These are phyloP conservation scores for Saccharomycopsis sp. DNA, from an alignment of 805 yeast species.

Conservation along the genomic window DNA sequence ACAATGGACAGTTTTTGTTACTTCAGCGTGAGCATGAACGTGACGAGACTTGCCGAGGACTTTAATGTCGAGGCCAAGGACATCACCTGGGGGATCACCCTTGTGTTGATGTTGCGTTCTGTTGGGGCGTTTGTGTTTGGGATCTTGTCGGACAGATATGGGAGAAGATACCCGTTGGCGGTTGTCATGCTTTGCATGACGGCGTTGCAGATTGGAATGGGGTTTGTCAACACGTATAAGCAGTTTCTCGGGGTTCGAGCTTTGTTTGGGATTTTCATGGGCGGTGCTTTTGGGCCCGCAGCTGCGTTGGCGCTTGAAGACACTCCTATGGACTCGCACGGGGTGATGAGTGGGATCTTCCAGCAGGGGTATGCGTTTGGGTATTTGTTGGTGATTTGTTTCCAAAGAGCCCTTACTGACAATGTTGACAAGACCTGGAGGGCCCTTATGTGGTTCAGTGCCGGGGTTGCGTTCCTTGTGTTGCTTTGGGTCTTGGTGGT, in stretches of 20 bases:
- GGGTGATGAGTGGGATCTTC: slow-evolving; percentile 51
- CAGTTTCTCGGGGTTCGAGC: slow-evolving; percentile 58
- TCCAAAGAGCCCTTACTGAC: slow-evolving; percentile 53
- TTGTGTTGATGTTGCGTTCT: slow-evolving; percentile 59
- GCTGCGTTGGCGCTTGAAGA: slow-evolving; percentile 62
- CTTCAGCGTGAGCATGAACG: slow-evolving; percentile 52
- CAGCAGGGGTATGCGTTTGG: slow-evolving; percentile 56
- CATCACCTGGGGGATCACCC: slow-evolving; percentile 64
- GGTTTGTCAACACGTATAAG: slow-evolving; percentile 45
- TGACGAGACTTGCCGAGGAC: slow-evolving; percentile 38
- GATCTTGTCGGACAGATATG: slow-evolving; percentile 47
- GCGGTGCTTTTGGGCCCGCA: slow-evolving; percentile 54
- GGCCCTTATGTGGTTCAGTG: slow-evolving; percentile 62
- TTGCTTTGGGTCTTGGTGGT: slow-evolving; percentile 47
- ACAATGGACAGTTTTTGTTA: slow-evolving; percentile 66
- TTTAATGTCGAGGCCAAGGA: slow-evolving; percentile 37
- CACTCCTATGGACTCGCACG: slow-evolving; percentile 50
- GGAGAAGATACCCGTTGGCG: slow-evolving; percentile 52
- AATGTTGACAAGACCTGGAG: slow-evolving; percentile 53
- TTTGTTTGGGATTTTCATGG: slow-evolving; percentile 49
- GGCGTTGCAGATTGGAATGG: slow-evolving; percentile 52
- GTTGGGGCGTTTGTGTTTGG: slow-evolving; percentile 58
- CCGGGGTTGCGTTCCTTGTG: slow-evolving; percentile 53
- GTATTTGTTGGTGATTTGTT: slow-evolving; percentile 51
- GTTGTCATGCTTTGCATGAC: slow-evolving; percentile 38